Conservation (phyloP, 2,329 filamentous ascomycete species). For the Orbilia ellipsospora region DNA sequence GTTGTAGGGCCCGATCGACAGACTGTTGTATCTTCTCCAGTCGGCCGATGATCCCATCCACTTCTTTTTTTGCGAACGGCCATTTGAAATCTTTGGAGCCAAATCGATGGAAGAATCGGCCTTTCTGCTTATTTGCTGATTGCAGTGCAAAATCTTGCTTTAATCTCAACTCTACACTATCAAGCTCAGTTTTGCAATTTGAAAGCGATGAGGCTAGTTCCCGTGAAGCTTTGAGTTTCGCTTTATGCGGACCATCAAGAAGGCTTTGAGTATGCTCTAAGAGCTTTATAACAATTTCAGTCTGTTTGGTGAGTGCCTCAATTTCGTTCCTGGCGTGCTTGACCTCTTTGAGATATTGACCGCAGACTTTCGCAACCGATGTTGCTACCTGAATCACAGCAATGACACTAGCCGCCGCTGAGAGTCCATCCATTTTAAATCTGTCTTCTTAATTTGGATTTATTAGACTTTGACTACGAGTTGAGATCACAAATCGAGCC, state of each 20-base stretch:
- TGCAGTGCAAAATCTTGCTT: too few relatives aligned
- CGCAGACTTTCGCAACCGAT: conserved; percentile 26
- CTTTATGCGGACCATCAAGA: background rate
- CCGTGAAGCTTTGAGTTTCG: conserved; percentile 11
- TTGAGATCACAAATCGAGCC: too few relatives aligned
- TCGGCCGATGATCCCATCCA: background rate
- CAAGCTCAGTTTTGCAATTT: background rate
- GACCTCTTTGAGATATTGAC: conserved; percentile 34
- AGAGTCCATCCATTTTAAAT: conserved; percentile 9
- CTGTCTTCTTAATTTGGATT: too few relatives aligned
- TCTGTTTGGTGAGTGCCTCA: conserved; percentile 8
- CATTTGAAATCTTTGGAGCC: background rate
- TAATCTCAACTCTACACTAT: background rate
- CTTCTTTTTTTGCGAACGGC: conserved; percentile 15
- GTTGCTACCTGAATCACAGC: conserved; percentile 29
- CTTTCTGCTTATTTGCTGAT: background rate
- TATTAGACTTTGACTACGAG: too few relatives aligned
- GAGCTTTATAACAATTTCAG: background rate
- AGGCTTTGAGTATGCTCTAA: conserved; percentile 5
- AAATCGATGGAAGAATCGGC: too few relatives aligned
- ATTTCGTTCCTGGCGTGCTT: conserved; percentile 15
- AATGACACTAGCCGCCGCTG: conserved; percentile 36
- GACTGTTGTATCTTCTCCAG: background rate
- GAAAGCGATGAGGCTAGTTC: background rate
- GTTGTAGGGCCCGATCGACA: background rate